Evolutionary conservation across 1,284 basidiomycete species (phyloP).

Genomic region (Ceratobasidium theobromae): DNA sequence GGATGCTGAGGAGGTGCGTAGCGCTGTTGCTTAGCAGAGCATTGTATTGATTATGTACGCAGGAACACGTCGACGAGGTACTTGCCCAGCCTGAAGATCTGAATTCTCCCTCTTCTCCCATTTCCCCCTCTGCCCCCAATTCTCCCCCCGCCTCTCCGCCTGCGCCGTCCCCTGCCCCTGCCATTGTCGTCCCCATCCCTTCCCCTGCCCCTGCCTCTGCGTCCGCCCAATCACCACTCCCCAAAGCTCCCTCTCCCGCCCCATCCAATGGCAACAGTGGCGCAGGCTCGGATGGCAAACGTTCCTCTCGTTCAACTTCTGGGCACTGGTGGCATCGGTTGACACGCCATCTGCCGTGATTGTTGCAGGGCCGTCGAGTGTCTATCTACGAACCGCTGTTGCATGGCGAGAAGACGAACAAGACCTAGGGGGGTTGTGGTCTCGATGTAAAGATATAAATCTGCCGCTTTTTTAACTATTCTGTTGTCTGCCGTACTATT

Average conservation of each 20-base stretch:
- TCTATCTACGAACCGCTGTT: slow-evolving; percentile 4
- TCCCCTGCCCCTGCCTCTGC: neutral
- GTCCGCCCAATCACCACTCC: neutral
- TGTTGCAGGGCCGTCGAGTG: slow-evolving; percentile 18
- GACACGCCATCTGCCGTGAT: slow-evolving; percentile 29
- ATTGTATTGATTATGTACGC: neutral
- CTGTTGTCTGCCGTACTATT: too few relatives aligned
- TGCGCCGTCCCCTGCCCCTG: slow-evolving; percentile 13
- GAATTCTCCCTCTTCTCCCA: slow-evolving; percentile 12
- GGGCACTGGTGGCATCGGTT: slow-evolving; percentile 30
- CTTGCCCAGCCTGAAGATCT: slow-evolving; percentile 30
- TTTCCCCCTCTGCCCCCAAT: slow-evolving; percentile 3
- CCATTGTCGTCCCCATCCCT: neutral
- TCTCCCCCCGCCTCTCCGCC: slow-evolving; percentile 15
- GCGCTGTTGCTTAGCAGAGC: neutral
- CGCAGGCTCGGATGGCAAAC: slow-evolving; percentile 2
- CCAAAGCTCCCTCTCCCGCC: slow-evolving; percentile 11
- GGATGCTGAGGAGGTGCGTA: slow-evolving; percentile 69
- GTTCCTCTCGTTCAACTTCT: slow-evolving; percentile 10
- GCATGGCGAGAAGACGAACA: neutral
- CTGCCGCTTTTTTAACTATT: neutral
- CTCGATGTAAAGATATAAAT: neutral
- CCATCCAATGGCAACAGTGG: slow-evolving; percentile 13
- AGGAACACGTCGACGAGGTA: slow-evolving; percentile 38
- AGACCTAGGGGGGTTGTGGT: neutral